A percentile compares a stretch with the other conserved stretches of the same genome.
Evolutionary conservation across 306 rosid genomes (phyloP).

Genomic region (Carpinus viminea): DNA sequence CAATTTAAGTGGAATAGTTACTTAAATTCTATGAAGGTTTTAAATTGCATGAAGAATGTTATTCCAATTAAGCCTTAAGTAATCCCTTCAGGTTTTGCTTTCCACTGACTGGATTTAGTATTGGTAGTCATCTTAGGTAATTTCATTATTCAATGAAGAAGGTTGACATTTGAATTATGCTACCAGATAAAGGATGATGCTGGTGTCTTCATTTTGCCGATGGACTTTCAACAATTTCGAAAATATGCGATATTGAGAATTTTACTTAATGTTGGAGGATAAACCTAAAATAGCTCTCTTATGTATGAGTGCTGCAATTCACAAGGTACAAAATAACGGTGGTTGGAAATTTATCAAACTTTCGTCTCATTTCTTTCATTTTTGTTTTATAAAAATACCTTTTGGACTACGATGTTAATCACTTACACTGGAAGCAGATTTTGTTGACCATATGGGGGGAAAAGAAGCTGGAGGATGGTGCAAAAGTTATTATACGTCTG

Average conservation of each 20-base stretch:
- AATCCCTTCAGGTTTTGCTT: neutral
- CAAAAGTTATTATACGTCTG: conserved; percentile 65
- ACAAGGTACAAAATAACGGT: conserved; percentile 48
- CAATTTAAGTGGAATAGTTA: neutral
- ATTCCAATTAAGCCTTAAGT: neutral
- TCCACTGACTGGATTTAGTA: neutral
- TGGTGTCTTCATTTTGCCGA: conserved; percentile 49
- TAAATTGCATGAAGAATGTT: neutral
- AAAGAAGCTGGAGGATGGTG: conserved; percentile 40
- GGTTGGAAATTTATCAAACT: neutral
- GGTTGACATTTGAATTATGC: conserved; percentile 16
- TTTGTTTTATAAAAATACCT: conserved; percentile 1
- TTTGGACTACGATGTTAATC: conserved; percentile 17
- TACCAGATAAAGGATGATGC: conserved; percentile 50
- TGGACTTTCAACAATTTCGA: conserved; percentile 71
- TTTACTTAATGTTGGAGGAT: conserved; percentile 58
- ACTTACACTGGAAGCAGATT: conserved; percentile 49
- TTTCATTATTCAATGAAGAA: neutral
- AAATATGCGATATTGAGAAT: conserved; percentile 39
- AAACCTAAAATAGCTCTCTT: conserved; percentile 69
- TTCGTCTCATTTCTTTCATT: conserved; percentile 7
- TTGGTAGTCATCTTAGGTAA: neutral
- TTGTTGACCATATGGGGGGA: conserved; percentile 47
- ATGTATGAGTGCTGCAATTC: conserved; percentile 77
- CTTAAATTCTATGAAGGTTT: neutral